Base-by-base conservation (phyloP, 768 basidiomycete genomes). In the Lactifluus rugatus region DNA sequence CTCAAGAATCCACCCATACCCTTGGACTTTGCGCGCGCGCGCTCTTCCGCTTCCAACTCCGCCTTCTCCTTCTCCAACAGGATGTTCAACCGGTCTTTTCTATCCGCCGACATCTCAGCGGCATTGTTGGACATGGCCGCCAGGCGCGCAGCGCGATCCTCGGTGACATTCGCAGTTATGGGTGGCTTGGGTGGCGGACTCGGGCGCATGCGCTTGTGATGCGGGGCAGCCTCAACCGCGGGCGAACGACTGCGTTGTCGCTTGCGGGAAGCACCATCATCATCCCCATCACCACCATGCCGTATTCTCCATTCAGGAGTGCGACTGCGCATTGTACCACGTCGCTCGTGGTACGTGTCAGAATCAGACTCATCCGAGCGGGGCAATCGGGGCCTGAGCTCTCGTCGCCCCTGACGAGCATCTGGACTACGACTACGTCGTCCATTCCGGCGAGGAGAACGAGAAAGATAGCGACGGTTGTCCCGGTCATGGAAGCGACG, bases 51-150 rank as follows among this genome's bases (percentile, higher is more conserved):
- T 64, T 83, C 91, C 6, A 82, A 67, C 63, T 93, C 87, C 19
- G 79, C 84, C 66, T 84, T 87, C 70, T 96, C 93, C 68, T 82
- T 81, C 68, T 82, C 83, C 26, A 91, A 73, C 55, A 91, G 69
- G 17, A 76, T 74, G 3, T 81, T 75, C 10, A 98, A 74, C 21
- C 88, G 81, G 62, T 83, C 80, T 59, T 86, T 81, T 25, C 94
- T 83, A 46, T 92, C 84, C 0, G 70, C 69, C 47, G 81, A 79
- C 74, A 92, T 77, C 8, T 71, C 70, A n/a, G 75, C 70, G 1
- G 95, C 95, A 58, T 85, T 81, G 2, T 78, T 72, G 23, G 84
- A 72, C 95, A 98, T 98, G 5, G 92, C 87, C 0, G 91, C 94
- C 28, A 98, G 75, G n/a, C 89, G 84, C 26, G 89, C 87, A 3